These are phyloP conservation scores for Hysterangium stoloniferum DNA, from an alignment of 768 basidiomycete genomes.

Conservation along the genomic window DNA sequence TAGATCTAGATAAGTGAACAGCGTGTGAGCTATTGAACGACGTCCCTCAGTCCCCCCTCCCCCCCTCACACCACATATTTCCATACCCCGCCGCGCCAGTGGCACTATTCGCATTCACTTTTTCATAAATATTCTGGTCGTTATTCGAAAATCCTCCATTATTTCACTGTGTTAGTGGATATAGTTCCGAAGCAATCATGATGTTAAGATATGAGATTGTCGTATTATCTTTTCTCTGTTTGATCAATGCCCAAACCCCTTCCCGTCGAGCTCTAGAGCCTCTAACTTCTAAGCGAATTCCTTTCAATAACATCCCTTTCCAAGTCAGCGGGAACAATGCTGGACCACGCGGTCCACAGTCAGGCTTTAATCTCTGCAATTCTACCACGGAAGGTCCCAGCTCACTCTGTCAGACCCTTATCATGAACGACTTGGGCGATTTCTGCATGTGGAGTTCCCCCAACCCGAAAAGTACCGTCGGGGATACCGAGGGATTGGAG, in stretches of 20 bases:
- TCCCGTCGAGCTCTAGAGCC: conserved; percentile 11
- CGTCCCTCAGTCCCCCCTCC: too few relatives aligned
- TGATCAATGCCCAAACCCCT: conserved; percentile 6
- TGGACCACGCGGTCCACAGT: conserved; percentile 16
- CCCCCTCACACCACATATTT: too few relatives aligned
- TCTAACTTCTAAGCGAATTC: conserved; percentile 11
- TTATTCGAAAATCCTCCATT: too few relatives aligned
- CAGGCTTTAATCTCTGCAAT: conserved; percentile 13
- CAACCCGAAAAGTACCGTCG: conserved; percentile 14
- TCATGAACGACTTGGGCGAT: conserved; percentile 9
- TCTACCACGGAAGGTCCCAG: conserved; percentile 13
- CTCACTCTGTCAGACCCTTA: conserved; percentile 12
- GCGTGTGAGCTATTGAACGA: too few relatives aligned
- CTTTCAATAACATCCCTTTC: conserved; percentile 31
- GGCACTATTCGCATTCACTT: too few relatives aligned
- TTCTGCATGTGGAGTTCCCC: conserved; percentile 17
- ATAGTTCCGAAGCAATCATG: too few relatives aligned
- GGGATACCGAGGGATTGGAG: conserved; percentile 19
- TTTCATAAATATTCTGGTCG: too few relatives aligned
- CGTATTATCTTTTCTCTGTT: background rate
- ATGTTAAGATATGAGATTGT: conserved; percentile 8
- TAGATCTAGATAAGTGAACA: too few relatives aligned
- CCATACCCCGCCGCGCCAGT: too few relatives aligned
- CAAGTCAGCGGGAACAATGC: conserved; percentile 33
- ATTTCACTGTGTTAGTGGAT: too few relatives aligned